phyloP scores from a whole-genome alignment of 192 early-diverging fungal genomes.

The Coemansia sp. region DNA sequence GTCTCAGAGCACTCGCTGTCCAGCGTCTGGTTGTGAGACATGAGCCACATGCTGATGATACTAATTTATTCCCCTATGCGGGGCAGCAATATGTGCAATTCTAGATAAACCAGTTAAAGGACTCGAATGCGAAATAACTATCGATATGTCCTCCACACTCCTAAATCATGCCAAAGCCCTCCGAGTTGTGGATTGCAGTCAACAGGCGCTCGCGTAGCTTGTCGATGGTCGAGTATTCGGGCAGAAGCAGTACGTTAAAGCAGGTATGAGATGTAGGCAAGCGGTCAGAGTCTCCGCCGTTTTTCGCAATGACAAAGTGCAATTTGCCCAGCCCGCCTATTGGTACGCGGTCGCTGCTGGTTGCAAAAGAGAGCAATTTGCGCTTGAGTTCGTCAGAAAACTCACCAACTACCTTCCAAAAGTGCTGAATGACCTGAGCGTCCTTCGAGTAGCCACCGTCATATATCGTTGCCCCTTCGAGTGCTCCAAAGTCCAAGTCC shows the following conservation, averaged over 20 bases:
- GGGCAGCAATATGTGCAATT: no score
- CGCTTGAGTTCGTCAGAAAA: constrained; percentile 85
- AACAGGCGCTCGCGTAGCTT: constrained; percentile 76
- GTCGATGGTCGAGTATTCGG: constrained; percentile 79
- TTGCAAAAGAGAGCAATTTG: constrained; percentile 86
- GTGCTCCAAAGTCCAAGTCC: constrained; percentile 79
- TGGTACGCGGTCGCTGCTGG: constrained; percentile 89
- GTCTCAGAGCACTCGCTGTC: constrained; percentile 1
- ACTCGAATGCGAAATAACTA: not conserved
- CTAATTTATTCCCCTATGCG: no score
- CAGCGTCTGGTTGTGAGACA: not conserved
- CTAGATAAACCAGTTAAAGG: no score
- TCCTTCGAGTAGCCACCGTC: constrained; percentile 79
- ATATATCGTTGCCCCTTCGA: constrained; percentile 80
- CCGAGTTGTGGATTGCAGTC: constrained; percentile 79
- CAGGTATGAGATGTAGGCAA: constrained; percentile 93
- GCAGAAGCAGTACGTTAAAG: constrained; percentile 87
- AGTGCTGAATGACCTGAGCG: constrained; percentile 69
- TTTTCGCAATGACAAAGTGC: constrained; percentile 85
- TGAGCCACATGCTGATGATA: not conserved
- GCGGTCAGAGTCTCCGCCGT: constrained; percentile 82
- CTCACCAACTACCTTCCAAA: constrained; percentile 87
- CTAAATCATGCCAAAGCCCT: constrained; percentile 81
- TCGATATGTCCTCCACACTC: not conserved
- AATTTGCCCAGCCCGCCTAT: constrained; percentile 85